Conservation (phyloP, 345 rosid species). For the Nasturtium officinale region DNA sequence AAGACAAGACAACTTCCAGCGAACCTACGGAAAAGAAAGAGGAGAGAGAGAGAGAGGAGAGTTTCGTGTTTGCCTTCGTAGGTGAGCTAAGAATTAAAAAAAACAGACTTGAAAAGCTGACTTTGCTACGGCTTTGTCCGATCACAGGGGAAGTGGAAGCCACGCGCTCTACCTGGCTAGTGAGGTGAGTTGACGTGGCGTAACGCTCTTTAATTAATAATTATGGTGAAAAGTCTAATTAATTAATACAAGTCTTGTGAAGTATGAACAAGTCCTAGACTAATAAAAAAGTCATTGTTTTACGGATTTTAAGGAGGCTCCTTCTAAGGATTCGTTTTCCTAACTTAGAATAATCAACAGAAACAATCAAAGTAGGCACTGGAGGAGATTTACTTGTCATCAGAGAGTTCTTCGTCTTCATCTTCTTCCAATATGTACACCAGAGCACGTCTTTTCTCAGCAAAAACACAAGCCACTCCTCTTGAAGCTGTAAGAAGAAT, state of each 20-base stretch:
- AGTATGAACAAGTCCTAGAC: neutral
- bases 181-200: slow-evolving; percentile 35
- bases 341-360: slow-evolving; percentile 12
- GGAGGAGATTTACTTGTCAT: slow-evolving; percentile 35
- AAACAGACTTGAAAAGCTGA: slow-evolving; percentile 16
- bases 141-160: neutral
- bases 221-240: neutral
- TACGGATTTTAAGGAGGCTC: neutral
- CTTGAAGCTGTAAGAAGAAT: slow-evolving; percentile 55
- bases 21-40: neutral
- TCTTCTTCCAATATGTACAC: slow-evolving; percentile 76
- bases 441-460: slow-evolving; percentile 68
- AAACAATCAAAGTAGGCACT: neutral
- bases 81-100: slow-evolving; percentile 26
- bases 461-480: slow-evolving; percentile 76
- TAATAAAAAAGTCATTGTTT: neutral
- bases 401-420: slow-evolving; percentile 62
- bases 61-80: slow-evolving; percentile 21
- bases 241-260: neutral
- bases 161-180: slow-evolving; percentile 26
- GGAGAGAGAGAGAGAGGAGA: too few relatives aligned
- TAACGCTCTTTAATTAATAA: slow-evolving; percentile 20
- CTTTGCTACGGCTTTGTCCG: slow-evolving; percentile 13
- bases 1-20: neutral
- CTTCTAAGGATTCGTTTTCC: neutral